Base-by-base conservation (phyloP, 2,329 filamentous ascomycete species). In the Chalaropsis thielavioides region DNA sequence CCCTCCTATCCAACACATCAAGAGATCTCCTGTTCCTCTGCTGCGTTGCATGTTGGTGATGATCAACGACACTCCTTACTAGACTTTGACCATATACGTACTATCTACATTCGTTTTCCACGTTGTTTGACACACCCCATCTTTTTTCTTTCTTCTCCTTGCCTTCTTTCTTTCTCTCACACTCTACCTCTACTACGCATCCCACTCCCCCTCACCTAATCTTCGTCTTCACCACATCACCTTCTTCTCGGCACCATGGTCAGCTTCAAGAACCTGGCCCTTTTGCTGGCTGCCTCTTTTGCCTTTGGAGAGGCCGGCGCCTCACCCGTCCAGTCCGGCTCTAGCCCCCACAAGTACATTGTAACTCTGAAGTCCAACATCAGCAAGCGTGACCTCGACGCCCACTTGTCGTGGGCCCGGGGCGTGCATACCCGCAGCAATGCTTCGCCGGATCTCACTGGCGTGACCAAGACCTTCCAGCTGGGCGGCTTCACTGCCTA, bases 311-410 rank as follows among this genome's bases (percentile, higher is more conserved):
- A 69, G 61, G 67, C 65, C 31, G 68, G 66, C 62, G 62, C 68
- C 10, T n/a, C n/a, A n/a, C n/a, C n/a, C n/a, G n/a, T n/a, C n/a
- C n/a, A n/a, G n/a, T n/a, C n/a, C n/a, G n/a, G n/a, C n/a, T n/a
- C n/a, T n/a, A 68, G 76, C 49, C 69, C 74, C 60, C 73, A 72
- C 68, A 77, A 75, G 68, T 79, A 78, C 70, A 79, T 80, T 65
- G 70, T 80, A 70, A 79, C 77, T 41, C 68, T 80, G 22, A 77
- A 78, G 70, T 71, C 74, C 8, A 72, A 72, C 40, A 69, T 75
- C 51, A 68, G 68, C 15, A 67, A 71, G 17, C 67, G 70, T 0
- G 69, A 72, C n/a, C 68, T 76, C 31, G 72, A 74, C n/a, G 67
- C 69, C 40, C 75, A 77, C 63, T 35, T 76, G 2, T 63, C 66